Evolutionary conservation across 768 basidiomycete species (phyloP), one percentile per base, ranked within the genome.

Genomic region (Chlorophyllum brunneum): DNA sequence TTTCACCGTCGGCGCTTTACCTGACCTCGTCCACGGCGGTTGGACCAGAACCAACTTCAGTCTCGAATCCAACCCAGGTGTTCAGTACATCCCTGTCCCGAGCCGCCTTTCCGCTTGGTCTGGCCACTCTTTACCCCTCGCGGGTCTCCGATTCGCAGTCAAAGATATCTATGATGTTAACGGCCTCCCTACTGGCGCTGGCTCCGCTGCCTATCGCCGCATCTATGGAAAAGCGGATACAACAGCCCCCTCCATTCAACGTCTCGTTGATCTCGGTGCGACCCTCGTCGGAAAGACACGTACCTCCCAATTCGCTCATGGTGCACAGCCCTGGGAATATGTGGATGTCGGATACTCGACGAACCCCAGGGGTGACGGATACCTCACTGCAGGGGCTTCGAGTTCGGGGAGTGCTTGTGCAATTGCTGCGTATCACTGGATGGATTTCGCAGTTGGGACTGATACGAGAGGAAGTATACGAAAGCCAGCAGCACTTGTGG

Each of bases 241-340:
- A 3, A 71, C 68, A 0, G 76, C 78, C 5, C 67, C 73, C 4
- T 68, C 77, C 0, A 61, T 83, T 15, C 69, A 74, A 56, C 69
- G 65, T 13, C 70, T 83, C 4, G 58, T 79, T 26, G 67, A 71
- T 43, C 69, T 73, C 33, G 81, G 81, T 20, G 76, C 77, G 15
- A 63, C 74, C 9, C 64, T 81, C 55, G 70, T 83, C 2, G 80
- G 80, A 30, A 83, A 81, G 60, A 74, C 75, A 6, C 78, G 77
- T 51, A 76, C 76, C 7, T 75, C 76, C 0, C 77, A 77, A 56
- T 79, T 78, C 56, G 77, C 75, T n/a, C 76, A 77, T 56, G 76
- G 75, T 2, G 70, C 71, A 0, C 55, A 67, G 22, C 71, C 71
- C 5, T 71, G 71, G 71, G 69, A 73, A 47, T 70, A 63, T 54